Percentiles rank a stretch among this genome's conserved stretches.
These are phyloP conservation scores for Thinopyrum obtusiflorum DNA, from an alignment of 202 grass and related monocot genomes.

Conservation along the genomic window DNA sequence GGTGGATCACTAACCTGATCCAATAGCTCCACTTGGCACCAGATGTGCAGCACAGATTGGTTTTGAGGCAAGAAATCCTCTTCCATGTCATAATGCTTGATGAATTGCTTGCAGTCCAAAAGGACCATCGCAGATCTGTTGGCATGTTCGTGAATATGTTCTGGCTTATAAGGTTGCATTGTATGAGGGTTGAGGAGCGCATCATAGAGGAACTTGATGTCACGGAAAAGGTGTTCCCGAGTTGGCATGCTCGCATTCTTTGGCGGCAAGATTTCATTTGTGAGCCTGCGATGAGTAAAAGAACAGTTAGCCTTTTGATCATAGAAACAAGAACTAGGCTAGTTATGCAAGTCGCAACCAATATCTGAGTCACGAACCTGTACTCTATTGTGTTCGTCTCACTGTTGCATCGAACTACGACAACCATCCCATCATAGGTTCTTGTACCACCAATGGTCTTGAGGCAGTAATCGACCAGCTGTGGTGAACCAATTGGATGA, in stretches of 20 bases:
- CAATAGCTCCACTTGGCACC: conserved; percentile 46
- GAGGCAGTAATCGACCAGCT: conserved; percentile 48
- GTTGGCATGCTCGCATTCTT: conserved; percentile 24
- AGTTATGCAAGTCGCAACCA: neutral
- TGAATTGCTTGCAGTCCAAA: conserved; percentile 67
- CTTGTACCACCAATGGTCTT: conserved; percentile 33
- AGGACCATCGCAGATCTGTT: conserved; percentile 34
- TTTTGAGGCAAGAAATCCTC: conserved; percentile 38
- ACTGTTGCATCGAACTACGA: conserved; percentile 49
- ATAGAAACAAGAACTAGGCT: neutral
- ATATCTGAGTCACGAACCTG: conserved; percentile 35
- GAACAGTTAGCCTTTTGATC: neutral
- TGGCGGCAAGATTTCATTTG: neutral
- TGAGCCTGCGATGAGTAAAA: conserved; percentile 32
- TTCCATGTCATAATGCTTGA: conserved; percentile 57
- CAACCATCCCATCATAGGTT: conserved; percentile 28
- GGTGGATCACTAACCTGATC: conserved; percentile 39
- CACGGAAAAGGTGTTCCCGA: conserved; percentile 36
- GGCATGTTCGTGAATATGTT: conserved; percentile 9
- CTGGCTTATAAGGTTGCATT: conserved; percentile 46
- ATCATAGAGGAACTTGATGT: conserved; percentile 54
- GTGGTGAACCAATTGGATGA: conserved; percentile 24
- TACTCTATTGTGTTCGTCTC: conserved; percentile 47
- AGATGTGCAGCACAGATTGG: conserved; percentile 35
- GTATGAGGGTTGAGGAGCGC: conserved; percentile 41